Evolutionary conservation across 441 rosid genomes (phyloP), one percentile per base, ranked within the genome.

Genomic region (Pelargonium citronellum): DNA sequence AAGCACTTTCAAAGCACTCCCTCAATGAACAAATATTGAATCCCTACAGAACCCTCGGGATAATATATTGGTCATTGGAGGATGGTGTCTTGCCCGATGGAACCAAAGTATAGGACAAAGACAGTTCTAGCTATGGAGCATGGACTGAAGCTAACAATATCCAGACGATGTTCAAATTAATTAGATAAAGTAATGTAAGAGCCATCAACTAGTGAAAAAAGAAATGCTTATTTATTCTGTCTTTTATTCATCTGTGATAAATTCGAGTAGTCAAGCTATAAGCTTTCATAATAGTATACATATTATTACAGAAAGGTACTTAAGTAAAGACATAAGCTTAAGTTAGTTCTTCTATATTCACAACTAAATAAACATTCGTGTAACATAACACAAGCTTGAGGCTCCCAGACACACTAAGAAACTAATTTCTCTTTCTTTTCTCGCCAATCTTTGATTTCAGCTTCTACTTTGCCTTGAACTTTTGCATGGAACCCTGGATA

Each of bases 81-180:
- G 96, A 90, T 71, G 97, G 91, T 81, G 73, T 84, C 30, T 79
- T 95, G 79, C 99, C 97, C 0, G 94, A 87, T 80, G 97, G 99
- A 60, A 95, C 97, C 60, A 84, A 78, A 87, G 79, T 94, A 94
- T 85, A 80, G 97, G 75, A 91, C 89, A 96, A 94, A 90, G 96
- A 91, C 99, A 2, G 87, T 88, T 53, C 84, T 91, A 20, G 89
- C 96, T 5, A 89, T 91, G 99, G 95, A 83, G 12, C 86, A 90
- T 65, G 96, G 99, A 46, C 73, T 94, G 81, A 85, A 87, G 81
- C 82, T 91, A 60, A 87, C 69, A 62, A 69, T 83, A 44, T 67
- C 82, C 6, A 87, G 88, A 79, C 87, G 87, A 65, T 67, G 70
- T 41, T 88, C 79, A 13, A 53, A 15, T 12, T 9, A 53, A 10